These are phyloP conservation scores for Cercis canadensis DNA, from an alignment of 306 rosid species.

Conservation along the genomic window DNA sequence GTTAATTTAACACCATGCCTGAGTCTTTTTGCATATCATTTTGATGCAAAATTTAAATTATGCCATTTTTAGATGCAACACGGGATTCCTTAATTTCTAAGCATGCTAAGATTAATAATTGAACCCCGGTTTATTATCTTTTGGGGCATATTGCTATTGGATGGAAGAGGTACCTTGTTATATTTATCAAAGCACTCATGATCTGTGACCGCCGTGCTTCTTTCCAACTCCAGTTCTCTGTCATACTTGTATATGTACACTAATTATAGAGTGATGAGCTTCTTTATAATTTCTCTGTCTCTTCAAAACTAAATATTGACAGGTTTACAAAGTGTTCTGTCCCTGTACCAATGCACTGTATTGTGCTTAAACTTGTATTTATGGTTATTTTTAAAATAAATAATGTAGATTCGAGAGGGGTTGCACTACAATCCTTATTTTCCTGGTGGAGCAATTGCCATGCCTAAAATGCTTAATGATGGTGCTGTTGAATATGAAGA, in stretches of 20 bases:
- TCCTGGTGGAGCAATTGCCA: slow-evolving; percentile 99
- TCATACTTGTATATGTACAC: slow-evolving; percentile 10
- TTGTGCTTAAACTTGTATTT: slow-evolving; percentile 4
- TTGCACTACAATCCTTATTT: slow-evolving; percentile 95
- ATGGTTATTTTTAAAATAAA: slow-evolving; percentile 29
- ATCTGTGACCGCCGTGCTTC: slow-evolving; percentile 2
- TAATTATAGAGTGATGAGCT: slow-evolving; percentile 16
- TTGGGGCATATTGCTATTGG: background rate
- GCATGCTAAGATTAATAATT: background rate
- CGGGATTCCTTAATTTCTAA: background rate
- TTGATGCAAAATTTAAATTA: background rate
- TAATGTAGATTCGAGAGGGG: slow-evolving; percentile 89
- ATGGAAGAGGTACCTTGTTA: background rate
- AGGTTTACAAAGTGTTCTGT: background rate
- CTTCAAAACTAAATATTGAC: slow-evolving; percentile 6
- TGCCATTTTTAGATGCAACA: slow-evolving; percentile 13
- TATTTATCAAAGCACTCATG: background rate
- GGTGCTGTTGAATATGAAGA: slow-evolving; percentile 98
- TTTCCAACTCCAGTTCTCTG: slow-evolving; percentile 1
- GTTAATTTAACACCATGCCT: slow-evolving; percentile 4
- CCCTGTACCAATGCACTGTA: background rate
- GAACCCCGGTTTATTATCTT: too few species aligned
- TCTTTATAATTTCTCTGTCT: slow-evolving; percentile 19
- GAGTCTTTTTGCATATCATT: slow-evolving; percentile 9
- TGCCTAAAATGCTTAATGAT: slow-evolving; percentile 99